Percentiles rank a stretch among this genome's conserved stretches.
These are phyloP conservation scores for Coprinopsis sp. DNA, from an alignment of 768 basidiomycete species.

Conservation along the genomic window DNA sequence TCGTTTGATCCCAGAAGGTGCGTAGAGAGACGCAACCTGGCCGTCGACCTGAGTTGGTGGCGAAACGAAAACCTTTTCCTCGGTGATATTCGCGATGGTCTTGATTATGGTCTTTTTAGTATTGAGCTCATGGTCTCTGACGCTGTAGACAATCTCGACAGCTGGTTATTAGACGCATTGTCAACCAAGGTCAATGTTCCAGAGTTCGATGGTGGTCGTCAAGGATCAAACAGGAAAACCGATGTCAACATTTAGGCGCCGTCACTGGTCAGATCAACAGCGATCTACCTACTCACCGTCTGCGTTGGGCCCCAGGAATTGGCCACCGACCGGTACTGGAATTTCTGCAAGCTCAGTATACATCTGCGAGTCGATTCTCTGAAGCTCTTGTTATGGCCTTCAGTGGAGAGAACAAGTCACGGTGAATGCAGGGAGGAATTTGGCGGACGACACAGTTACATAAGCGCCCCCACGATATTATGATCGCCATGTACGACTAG, in stretches of 20 bases:
- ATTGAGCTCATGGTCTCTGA: constrained; percentile 49
- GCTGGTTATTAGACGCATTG: constrained; percentile 22
- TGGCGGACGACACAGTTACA: neutral
- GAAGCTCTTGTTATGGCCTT: too few species aligned
- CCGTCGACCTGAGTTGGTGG: constrained; percentile 17
- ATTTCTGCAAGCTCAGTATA: constrained; percentile 28
- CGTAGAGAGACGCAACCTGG: constrained; percentile 8
- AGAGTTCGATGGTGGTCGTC: neutral
- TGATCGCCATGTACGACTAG: too few species aligned
- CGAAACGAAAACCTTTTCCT: constrained; percentile 36
- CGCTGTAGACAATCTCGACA: constrained; percentile 41
- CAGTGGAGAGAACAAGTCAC: too few species aligned
- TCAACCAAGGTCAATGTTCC: neutral
- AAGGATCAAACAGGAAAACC: constrained; percentile 4
- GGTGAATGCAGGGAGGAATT: neutral
- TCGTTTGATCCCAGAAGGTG: constrained; percentile 23
- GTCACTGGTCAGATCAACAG: too few species aligned
- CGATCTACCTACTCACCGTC: constrained; percentile 10
- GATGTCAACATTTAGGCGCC: too few species aligned
- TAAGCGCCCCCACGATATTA: too few species aligned
- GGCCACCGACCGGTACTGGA: constrained; percentile 25
- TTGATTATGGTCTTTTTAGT: constrained; percentile 41
- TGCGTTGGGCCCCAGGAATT: constrained; percentile 16
- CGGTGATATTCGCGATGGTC: constrained; percentile 36
- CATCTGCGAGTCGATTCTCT: constrained; percentile 8